These are phyloP conservation scores for Tuber aestivum DNA, from an alignment of 495 filamentous ascomycete genomes.

Conservation along the genomic window DNA sequence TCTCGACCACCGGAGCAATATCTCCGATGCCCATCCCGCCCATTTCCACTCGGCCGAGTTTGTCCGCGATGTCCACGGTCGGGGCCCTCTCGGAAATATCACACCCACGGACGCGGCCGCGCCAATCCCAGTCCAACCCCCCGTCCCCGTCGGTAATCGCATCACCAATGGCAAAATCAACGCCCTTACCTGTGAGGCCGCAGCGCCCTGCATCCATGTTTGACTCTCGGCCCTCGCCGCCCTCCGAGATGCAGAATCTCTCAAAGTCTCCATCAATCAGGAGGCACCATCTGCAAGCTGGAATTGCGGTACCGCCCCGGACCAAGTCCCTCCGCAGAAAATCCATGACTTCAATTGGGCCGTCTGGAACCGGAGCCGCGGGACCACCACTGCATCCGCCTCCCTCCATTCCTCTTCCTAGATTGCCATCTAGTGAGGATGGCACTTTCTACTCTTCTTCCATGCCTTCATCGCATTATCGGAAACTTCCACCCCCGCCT, in stretches of 20 bases:
- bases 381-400: constrained; percentile 37
- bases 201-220: constrained; percentile 40
- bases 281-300: constrained; percentile 23
- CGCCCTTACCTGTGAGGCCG: constrained; percentile 9
- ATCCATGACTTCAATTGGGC: constrained; percentile 37
- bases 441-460: constrained; percentile 25
- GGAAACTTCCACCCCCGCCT: constrained; percentile 20
- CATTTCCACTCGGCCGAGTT: constrained; percentile 31
- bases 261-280: constrained; percentile 16
- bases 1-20: constrained; percentile 21
- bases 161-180: constrained; percentile 22
- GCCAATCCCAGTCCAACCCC: constrained; percentile 17
- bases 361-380: constrained; percentile 8
- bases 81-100: constrained; percentile 29
- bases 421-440: constrained; percentile 28
- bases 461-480: constrained; percentile 17
- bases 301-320: constrained; percentile 29
- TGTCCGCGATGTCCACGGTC: constrained; percentile 26
- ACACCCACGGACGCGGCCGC: constrained; percentile 18
- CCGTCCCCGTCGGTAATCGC: constrained; percentile 28
- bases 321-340: constrained; percentile 36
- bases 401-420: constrained; percentile 36
- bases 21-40: constrained; percentile 16
- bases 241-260: constrained; percentile 7
- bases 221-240: constrained; percentile 29